phyloP scores from a whole-genome alignment of 257 asterid genomes.

The Catharanthus roseus region DNA sequence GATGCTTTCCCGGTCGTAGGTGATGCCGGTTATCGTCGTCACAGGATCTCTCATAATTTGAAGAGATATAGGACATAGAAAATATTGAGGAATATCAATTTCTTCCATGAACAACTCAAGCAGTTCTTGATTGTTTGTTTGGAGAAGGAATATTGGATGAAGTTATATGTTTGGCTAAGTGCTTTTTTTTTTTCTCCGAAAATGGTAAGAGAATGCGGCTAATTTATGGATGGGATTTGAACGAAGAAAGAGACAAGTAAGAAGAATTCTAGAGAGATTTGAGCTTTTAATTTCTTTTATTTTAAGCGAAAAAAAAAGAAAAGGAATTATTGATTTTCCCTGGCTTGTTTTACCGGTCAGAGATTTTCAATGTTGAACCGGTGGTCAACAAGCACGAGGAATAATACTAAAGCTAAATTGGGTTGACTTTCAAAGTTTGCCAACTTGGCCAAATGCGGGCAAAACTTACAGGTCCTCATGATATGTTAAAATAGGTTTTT shows the following conservation, averaged over 20 bases:
- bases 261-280: slow-evolving; percentile 15
- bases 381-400: slow-evolving; percentile 9
- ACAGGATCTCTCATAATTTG: slow-evolving; percentile 93
- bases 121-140: background rate
- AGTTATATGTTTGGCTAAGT: background rate
- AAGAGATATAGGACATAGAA: slow-evolving; percentile 83
- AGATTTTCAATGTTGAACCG: slow-evolving; percentile 9
- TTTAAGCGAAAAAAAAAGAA: background rate
- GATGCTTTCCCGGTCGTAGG: slow-evolving; percentile 82
- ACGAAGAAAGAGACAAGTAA: slow-evolving; percentile 11
- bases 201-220: slow-evolving; percentile 45
- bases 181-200: background rate
- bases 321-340: background rate
- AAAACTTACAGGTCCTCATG: background rate
- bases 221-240: slow-evolving; percentile 19
- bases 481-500: no score
- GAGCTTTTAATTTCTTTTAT: background rate
- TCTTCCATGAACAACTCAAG: slow-evolving; percentile 33
- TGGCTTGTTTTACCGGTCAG: slow-evolving; percentile 15
- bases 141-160: background rate
- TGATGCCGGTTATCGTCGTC: slow-evolving; percentile 75
- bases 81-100: slow-evolving; percentile 70
- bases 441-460: background rate
- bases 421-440: slow-evolving; percentile 9
- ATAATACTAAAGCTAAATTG: background rate